Evolutionary conservation across 164 flowering plant genomes (phyloP).

Genomic region (Macadamia integrifolia): DNA sequence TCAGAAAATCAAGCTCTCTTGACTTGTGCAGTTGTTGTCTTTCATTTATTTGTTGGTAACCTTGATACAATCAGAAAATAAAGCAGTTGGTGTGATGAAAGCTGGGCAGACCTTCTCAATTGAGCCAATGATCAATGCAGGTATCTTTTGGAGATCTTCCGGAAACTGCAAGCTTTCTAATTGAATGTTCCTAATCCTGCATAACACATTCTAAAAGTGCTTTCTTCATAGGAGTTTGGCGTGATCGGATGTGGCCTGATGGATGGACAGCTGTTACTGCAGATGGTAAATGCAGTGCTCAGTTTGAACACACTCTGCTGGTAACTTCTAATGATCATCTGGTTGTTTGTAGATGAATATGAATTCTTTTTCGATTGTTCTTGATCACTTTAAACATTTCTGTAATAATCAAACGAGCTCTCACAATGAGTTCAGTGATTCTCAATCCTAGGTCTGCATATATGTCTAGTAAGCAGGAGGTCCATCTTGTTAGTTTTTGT

Average conservation of each 20-base stretch:
- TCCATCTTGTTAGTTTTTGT: too few species aligned
- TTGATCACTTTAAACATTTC: too few species aligned
- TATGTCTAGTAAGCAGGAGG: too few species aligned
- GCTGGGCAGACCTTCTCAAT: constrained; percentile 97
- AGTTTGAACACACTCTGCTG: constrained; percentile 97
- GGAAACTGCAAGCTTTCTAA: neutral
- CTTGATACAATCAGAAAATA: constrained; percentile 68
- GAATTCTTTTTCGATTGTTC: too few species aligned
- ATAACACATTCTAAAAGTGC: neutral
- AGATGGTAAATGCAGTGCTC: constrained; percentile 99
- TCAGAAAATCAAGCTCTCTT: constrained; percentile 43
- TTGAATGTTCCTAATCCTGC: neutral
- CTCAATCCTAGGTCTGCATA: too few species aligned
- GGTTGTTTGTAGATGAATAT: too few species aligned
- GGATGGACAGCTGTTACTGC: constrained; percentile 98
- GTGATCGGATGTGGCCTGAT: constrained; percentile 99
- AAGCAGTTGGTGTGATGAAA: constrained; percentile 98
- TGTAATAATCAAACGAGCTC: too few species aligned
- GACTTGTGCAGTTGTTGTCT: too few species aligned
- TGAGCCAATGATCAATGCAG: constrained; percentile 96
- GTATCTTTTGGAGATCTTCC: constrained; percentile 22
- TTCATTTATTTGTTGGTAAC: constrained; percentile 5
- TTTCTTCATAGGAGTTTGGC: constrained; percentile 69
- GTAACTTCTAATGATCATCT: constrained; percentile 25
- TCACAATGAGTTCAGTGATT: too few species aligned